phyloP scores from a whole-genome alignment of 129 eudicot species.

The Helianthus tuberosus region DNA sequence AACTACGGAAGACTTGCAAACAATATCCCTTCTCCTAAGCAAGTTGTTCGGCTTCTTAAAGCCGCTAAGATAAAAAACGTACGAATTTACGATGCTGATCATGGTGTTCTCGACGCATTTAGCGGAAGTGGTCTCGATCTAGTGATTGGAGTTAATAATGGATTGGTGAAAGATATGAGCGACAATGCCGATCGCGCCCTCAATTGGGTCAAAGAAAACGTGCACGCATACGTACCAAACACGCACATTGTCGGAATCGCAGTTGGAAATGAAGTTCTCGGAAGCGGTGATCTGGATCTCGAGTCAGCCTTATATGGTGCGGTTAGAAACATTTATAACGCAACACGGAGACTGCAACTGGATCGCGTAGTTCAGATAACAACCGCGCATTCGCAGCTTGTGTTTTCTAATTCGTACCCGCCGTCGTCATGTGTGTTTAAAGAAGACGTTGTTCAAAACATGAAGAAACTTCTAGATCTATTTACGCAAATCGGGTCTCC shows the following conservation, averaged over 20 bases:
- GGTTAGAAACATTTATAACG: slow-evolving; percentile 72
- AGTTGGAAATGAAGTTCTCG: slow-evolving; percentile 82
- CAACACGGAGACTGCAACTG: slow-evolving; percentile 62
- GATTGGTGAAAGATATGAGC: slow-evolving; percentile 65
- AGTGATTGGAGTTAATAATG: slow-evolving; percentile 85
- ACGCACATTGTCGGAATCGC: slow-evolving; percentile 86
- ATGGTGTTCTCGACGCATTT: slow-evolving; percentile 78
- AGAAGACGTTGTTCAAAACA: slow-evolving; percentile 51
- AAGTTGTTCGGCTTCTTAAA: slow-evolving; percentile 74
- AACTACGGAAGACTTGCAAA: slow-evolving; percentile 92
- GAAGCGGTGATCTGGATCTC: slow-evolving; percentile 58
- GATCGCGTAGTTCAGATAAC: slow-evolving; percentile 61
- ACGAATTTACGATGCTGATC: slow-evolving; percentile 76
- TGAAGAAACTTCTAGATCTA: slow-evolving; percentile 81
- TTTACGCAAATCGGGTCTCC: slow-evolving; percentile 80
- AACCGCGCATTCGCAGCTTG: slow-evolving; percentile 82
- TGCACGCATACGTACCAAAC: slow-evolving; percentile 57
- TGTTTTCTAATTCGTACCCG: slow-evolving; percentile 75
- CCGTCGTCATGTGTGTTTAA: slow-evolving; percentile 78
- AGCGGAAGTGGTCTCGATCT: slow-evolving; percentile 85
- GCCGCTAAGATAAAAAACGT: slow-evolving; percentile 86
- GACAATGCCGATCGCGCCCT: slow-evolving; percentile 67
- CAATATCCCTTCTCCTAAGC: slow-evolving; percentile 86
- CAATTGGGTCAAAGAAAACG: slow-evolving; percentile 83
- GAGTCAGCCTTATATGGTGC: slow-evolving; percentile 60